Base-by-base conservation (phyloP, 345 rosid genomes). In the Bruguiera sexangula region DNA sequence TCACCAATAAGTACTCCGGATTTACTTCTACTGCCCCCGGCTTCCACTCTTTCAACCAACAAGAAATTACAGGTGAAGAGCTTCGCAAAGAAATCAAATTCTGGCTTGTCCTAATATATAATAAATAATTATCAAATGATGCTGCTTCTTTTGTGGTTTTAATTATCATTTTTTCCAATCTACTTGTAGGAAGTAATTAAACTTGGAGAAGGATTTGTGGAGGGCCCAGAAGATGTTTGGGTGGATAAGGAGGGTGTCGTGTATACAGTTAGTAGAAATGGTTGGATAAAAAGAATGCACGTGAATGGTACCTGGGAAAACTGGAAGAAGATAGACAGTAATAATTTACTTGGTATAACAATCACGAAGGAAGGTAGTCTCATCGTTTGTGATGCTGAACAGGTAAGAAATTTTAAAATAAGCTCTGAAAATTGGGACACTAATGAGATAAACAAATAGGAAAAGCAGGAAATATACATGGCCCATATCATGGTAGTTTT, bases 231-330 rank as follows among this genome's bases (percentile, higher is more conserved):
- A 65, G 86, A 80, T 62, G 72, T 83, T 9, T 65, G 63, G 4
- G 70, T 83, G 53, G 82, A 83, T 24, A 75, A 67, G 32, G 60
- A 80, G 1, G 91, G 91, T 0, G 62, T 77, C 7, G 9, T 87
- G 6, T 85, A 83, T 62, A 73, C 85, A 19, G 91, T 77, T 39
- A 73, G 66, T 0, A 75, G 83, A 63, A 86, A 83, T 64, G 89
- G 86, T 4, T 87, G 91, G 91, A 72, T 87, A 27, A 82, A 78
- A 67, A 80, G 82, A 72, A 59, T 83, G 78, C 70, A 71, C 22
- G 70, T 55, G 51, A 79, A 80, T 21, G 87, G 83, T 26, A 60
- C 79, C 9, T 78, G 81, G 87, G 73, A 85, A 65, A 67, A 79
- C 34, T 87, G 86, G 89, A 80, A 68, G 74, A 69, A 36, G 72